Evolutionary conservation across 805 yeast species (phyloP).

Genomic region (Ogataea nonfermentans): DNA sequence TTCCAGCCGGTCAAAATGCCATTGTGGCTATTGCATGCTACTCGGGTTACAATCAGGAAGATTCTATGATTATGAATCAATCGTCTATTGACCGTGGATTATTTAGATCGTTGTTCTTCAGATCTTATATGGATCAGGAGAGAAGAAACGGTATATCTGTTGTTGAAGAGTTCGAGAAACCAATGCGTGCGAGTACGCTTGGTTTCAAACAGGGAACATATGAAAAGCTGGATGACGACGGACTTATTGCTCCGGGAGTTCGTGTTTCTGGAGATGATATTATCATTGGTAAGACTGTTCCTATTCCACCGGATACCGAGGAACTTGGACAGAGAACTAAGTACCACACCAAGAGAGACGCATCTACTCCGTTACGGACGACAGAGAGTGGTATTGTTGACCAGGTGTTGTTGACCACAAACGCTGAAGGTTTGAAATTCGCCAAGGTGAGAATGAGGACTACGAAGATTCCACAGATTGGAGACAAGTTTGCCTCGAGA

Average conservation of each 20-base stretch:
- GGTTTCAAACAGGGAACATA: slow-evolving; percentile 97
- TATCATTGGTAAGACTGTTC: slow-evolving; percentile 97
- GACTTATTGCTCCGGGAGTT: slow-evolving; percentile 95
- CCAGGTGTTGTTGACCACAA: slow-evolving; percentile 93
- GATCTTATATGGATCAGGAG: slow-evolving; percentile 98
- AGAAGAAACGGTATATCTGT: slow-evolving; percentile 98
- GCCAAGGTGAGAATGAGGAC: slow-evolving; percentile 99
- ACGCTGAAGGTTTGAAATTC: slow-evolving; percentile 96
- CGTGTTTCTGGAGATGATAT: slow-evolving; percentile 99
- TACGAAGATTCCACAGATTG: slow-evolving; percentile 97
- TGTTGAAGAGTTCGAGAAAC: slow-evolving; percentile 96
- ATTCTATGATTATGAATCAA: slow-evolving; percentile 99
- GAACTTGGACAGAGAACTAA: slow-evolving; percentile 98
- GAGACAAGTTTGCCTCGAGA: slow-evolving; percentile 98
- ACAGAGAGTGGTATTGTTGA: slow-evolving; percentile 99
- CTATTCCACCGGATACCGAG: slow-evolving; percentile 98
- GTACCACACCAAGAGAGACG: slow-evolving; percentile 97
- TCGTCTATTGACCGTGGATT: slow-evolving; percentile 95
- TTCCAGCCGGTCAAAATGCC: slow-evolving; percentile 99
- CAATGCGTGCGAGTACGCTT: slow-evolving; percentile 89
- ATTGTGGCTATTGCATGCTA: slow-evolving; percentile 97
- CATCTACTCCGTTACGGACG: slow-evolving; percentile 93
- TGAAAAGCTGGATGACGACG: slow-evolving; percentile 97
- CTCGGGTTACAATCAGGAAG: slow-evolving; percentile 99
- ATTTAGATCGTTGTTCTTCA: slow-evolving; percentile 91